These are phyloP conservation scores for Trametes sp. DNA, from an alignment of 1,284 basidiomycete genomes.

Conservation along the genomic window DNA sequence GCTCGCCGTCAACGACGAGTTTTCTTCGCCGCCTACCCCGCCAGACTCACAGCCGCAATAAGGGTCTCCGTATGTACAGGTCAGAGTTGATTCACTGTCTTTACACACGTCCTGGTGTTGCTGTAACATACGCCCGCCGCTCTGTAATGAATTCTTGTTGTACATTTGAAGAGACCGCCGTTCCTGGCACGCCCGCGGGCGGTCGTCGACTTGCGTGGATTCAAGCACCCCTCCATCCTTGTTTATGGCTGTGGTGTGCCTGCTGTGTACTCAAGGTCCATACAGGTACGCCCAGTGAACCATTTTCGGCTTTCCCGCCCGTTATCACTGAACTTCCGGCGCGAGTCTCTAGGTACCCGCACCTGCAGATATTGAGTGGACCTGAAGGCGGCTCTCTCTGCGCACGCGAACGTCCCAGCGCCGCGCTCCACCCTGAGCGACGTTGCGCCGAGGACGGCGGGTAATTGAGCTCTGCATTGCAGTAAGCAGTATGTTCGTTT, in stretches of 20 bases:
- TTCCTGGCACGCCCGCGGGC: background rate
- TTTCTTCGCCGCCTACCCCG: slow-evolving; percentile 36
- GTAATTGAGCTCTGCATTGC: slow-evolving; percentile 13
- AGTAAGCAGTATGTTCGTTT: background rate
- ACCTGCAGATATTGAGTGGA: background rate
- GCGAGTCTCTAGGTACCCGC: slow-evolving; percentile 2
- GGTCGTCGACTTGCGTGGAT: too few relatives aligned
- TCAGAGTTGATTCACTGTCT: too few relatives aligned
- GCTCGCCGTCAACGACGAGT: slow-evolving; percentile 32
- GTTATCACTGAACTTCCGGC: background rate
- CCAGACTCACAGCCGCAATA: slow-evolving; percentile 19
- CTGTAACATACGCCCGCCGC: slow-evolving; percentile 20
- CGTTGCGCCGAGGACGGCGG: slow-evolving; percentile 4
- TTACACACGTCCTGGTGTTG: slow-evolving; percentile 6
- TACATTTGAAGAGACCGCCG: background rate
- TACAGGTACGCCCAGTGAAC: background rate
- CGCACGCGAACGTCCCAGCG: background rate
- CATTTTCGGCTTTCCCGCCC: too few relatives aligned
- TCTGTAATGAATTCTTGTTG: slow-evolving; percentile 3
- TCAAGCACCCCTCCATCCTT: too few relatives aligned
- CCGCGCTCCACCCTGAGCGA: background rate
- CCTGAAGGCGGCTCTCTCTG: background rate
- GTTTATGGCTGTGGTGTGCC: background rate
- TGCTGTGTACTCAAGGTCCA: background rate
- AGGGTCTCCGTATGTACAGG: background rate